A percentile compares a stretch with the other conserved stretches of the same genome.
Evolutionary conservation across 257 asterid genomes (phyloP).

Genomic region (Ophiorrhiza pumila): DNA sequence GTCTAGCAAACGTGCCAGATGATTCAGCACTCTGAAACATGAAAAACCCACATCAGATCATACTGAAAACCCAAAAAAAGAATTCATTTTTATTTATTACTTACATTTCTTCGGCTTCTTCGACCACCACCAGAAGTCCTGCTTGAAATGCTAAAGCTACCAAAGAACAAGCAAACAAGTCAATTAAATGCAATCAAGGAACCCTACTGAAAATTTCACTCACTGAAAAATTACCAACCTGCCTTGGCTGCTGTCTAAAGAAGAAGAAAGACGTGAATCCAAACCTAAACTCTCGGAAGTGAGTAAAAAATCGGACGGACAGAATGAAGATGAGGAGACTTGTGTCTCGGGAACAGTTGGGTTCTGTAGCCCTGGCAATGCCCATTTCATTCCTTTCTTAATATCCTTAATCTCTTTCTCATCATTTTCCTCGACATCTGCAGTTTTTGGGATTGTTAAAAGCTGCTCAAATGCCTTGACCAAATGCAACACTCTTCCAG

Average conservation of each 20-base stretch:
- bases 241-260: constrained; percentile 59
- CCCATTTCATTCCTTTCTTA: constrained; percentile 41
- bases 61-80: background rate
- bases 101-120: constrained; percentile 66
- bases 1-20: constrained; percentile 36
- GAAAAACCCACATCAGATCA: constrained; percentile 17
- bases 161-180: constrained; percentile 17
- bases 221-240: constrained; percentile 38
- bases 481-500: constrained; percentile 74
- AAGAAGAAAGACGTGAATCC: constrained; percentile 40
- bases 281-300: constrained; percentile 77
- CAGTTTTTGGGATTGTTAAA: constrained; percentile 33
- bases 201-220: constrained; percentile 1
- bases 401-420: constrained; percentile 39
- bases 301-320: constrained; percentile 65
- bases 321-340: constrained; percentile 56
- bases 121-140: constrained; percentile 49
- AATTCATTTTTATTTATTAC: constrained; percentile 12
- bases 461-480: constrained; percentile 82
- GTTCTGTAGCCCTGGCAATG: constrained; percentile 54
- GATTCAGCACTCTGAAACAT: constrained; percentile 64
- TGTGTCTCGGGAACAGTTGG: constrained; percentile 34
- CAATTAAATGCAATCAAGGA: constrained; percentile 5
- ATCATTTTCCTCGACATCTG: constrained; percentile 40
- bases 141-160: constrained; percentile 44